Base-by-base conservation (phyloP, 2,329 filamentous ascomycete species). In the Exserohilum turcica region DNA sequence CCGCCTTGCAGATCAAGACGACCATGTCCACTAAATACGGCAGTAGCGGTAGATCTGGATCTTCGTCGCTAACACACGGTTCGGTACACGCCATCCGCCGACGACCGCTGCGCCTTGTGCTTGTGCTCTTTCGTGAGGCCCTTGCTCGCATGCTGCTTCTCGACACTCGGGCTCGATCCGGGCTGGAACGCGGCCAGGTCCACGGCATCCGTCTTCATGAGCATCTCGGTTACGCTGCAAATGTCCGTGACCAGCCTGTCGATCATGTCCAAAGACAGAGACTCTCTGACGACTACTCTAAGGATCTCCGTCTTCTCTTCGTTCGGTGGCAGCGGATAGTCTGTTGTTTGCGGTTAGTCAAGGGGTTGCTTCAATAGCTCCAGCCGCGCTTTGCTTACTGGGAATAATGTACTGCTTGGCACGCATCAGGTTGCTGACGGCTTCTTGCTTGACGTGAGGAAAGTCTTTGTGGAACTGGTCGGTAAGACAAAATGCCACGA, bases 381-480 rank as follows among this genome's bases (percentile, higher is more conserved):
- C 28, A 64, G n/a, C 31, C 15, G 3, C 13, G 7, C 3, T 6
- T 12, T 68, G n/a, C 77, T 67, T 73, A 81, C 79, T 89, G 18
- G 86, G 86, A 52, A 89, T 85, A 54, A 89, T 89, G 76, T 88
- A 89, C 72, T 88, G 85, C 66, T 86, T 86, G 4, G 84, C 83
- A 12, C 86, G 79, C 49, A 89, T 73, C 35, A 89, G 73, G 15
- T 86, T 83, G 47, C 82, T 85, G 12, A 89, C 78, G 5, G 80
- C 80, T 50, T 83, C 85, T 71, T 89, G 87, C 72, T 86, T 84
- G 54, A 89, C 77, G 60, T 86, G 82, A 0, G 84, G 82, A 68
- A 80, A 88, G 37, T 84, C 73, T 53, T 79, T 77, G 67, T 82
- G 81, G 59, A 67, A 88, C 7, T 81, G 77, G 57, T 88, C 83